Evolutionary conservation across 2,329 filamentous ascomycete genomes (phyloP), one percentile per base, ranked within the genome.

Genomic region (Iodosphaeria phyllophila): DNA sequence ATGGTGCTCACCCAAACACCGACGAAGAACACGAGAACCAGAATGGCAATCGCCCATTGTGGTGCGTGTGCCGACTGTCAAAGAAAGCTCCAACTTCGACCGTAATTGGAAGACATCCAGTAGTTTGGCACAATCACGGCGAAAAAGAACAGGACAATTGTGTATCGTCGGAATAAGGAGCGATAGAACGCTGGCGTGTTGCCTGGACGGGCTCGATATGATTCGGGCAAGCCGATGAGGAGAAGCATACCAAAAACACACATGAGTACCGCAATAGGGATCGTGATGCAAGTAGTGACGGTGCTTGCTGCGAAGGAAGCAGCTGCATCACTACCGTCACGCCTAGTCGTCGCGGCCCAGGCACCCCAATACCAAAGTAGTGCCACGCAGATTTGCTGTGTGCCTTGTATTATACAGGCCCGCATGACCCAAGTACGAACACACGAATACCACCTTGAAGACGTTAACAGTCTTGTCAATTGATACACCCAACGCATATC

Each of bases 281-380:
- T 40, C 17, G 60, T 62, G 29, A 74, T 58, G 12, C n/a, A n/a
- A n/a, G 61, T 61, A 4, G 41, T 23, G 20, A 23, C 31, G 17
- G 34, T 28, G 22, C 48, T 39, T 50, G 22, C n/a, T n/a, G n/a
- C n/a, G n/a, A n/a, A n/a, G n/a, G n/a, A n/a, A n/a, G n/a, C n/a
- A n/a, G n/a, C n/a, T n/a, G n/a, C n/a, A n/a, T n/a, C n/a, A n/a
- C n/a, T n/a, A n/a, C n/a, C n/a, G n/a, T n/a, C n/a, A n/a, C n/a
- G n/a, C n/a, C n/a, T n/a, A n/a, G n/a, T n/a, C 26, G 49, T 50
- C 9, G 59, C 57, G 22, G 71, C 50, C 30, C 58, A 52, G 6
- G 58, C 57, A 16, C 70, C 71, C 71, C 71, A 75, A 40, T 65
- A 74, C 69, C 69, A 76, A 8, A 76, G 53, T 5, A 57, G 62